These are phyloP conservation scores for Cetradonia linearis DNA, from an alignment of 495 filamentous ascomycete species.

Conservation along the genomic window DNA sequence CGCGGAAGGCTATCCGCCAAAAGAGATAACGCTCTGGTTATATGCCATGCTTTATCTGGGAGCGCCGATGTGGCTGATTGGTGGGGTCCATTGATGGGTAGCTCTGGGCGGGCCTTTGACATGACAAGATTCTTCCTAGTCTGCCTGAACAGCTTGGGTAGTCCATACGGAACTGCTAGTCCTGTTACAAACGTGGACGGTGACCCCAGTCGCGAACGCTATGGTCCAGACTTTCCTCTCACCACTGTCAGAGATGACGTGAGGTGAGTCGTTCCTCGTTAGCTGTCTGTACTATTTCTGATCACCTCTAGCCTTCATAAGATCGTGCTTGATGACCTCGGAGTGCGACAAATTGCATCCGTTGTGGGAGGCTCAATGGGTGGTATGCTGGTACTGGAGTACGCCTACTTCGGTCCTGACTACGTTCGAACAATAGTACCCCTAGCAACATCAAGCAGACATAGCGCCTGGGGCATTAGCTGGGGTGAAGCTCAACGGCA, in stretches of 20 bases:
- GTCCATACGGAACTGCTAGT: conserved; percentile 92
- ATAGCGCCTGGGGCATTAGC: conserved; percentile 98
- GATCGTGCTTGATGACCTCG: conserved; percentile 78
- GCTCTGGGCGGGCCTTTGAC: conserved; percentile 85
- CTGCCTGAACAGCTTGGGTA: conserved; percentile 92
- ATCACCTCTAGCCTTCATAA: conserved; percentile 64
- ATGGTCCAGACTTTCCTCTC: conserved; percentile 92
- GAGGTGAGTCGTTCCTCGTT: conserved; percentile 45
- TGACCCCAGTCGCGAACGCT: conserved; percentile 59
- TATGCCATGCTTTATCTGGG: conserved; percentile 93
- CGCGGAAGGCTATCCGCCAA: conserved; percentile 64
- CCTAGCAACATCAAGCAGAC: conserved; percentile 86
- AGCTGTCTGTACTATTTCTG: conserved; percentile 18
- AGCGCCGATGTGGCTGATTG: conserved; percentile 95
- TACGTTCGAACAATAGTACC: conserved; percentile 88
- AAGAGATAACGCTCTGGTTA: conserved; percentile 86
- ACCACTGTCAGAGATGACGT: conserved; percentile 95
- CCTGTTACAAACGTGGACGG: conserved; percentile 83
- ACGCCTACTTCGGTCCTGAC: conserved; percentile 89
- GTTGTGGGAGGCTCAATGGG: conserved; percentile 98
- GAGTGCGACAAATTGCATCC: conserved; percentile 73
- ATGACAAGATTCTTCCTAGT: conserved; percentile 85
- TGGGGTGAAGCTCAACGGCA: conserved; percentile 97
- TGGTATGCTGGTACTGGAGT: conserved; percentile 93
- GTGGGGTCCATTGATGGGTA: conserved; percentile 93